Evolutionary conservation across 1,284 basidiomycete genomes (phyloP), one percentile per base, ranked within the genome.

Genomic region (Phylloporus sp.): DNA sequence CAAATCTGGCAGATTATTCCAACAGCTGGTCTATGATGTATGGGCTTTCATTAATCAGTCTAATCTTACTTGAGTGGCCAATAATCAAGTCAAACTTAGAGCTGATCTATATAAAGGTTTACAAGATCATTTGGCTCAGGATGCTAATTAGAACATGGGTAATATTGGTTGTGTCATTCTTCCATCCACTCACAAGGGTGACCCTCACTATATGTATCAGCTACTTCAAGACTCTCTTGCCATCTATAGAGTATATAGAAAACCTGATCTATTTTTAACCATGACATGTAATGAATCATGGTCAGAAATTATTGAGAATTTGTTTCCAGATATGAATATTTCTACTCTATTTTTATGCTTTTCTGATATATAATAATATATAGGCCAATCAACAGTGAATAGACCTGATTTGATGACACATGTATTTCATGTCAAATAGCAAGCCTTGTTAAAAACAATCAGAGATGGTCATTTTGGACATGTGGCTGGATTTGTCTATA

Each of bases 291-390:
- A 85, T 73, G 79, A 78, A 1, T 63, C 71, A 1, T 85, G 82
- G 83, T 66, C 66, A 2, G 83, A 86, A 59, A 81, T 86, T 13
- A 46, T 49, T 1, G 32, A 72, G 0, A 78, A 78, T 32, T 74
- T 86, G 0, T 64, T 81, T 2, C 75, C 76, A n/a, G 62, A 62
- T 64, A 32, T 39, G 28, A 62, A 5, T 12, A 10, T 13, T 39
- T 20, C 24, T 40, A n/a, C n/a, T n/a, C n/a, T n/a, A n/a, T n/a
- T n/a, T n/a, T n/a, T n/a, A n/a, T n/a, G n/a, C n/a, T n/a, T n/a
- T n/a, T n/a, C n/a, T n/a, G 6, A 53, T 24, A 3, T 32, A 11
- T 13, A 52, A n/a, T n/a, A n/a, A n/a, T n/a, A n/a, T n/a, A n/a
- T n/a, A n/a, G n/a, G n/a, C n/a, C n/a, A n/a, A n/a, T n/a, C n/a